phyloP scores from a whole-genome alignment of 2,329 filamentous ascomycete genomes.

The Exserohilum rostratum region DNA sequence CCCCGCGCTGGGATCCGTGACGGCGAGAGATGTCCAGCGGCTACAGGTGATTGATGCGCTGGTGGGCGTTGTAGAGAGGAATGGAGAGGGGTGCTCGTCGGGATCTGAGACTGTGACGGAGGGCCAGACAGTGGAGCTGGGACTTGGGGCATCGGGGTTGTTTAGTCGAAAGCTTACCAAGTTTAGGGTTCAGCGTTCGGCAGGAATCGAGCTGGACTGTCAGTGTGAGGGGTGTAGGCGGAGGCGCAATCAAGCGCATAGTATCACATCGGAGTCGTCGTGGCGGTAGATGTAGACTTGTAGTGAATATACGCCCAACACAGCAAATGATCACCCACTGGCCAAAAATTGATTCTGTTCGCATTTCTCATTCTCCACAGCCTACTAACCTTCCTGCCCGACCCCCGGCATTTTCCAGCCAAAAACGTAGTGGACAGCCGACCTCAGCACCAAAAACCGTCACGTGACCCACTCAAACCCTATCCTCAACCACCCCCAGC shows the following conservation, averaged over 20 bases:
- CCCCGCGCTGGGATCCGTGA: slow-evolving; percentile 3
- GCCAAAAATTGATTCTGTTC: no score
- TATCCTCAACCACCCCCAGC: not conserved
- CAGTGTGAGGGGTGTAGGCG: not conserved
- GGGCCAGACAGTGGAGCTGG: not conserved
- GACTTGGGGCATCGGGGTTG: not conserved
- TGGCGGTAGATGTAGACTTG: not conserved
- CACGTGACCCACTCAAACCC: not conserved
- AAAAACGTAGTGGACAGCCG: not conserved
- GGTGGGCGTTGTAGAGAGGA: not conserved
- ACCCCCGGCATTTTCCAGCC: no score
- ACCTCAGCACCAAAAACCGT: not conserved
- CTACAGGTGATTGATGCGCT: not conserved
- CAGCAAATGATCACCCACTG: no score
- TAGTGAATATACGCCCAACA: no score
- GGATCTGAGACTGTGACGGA: not conserved
- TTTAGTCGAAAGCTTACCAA: not conserved
- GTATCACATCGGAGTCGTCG: not conserved
- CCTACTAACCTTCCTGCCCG: not conserved
- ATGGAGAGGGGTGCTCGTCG: not conserved
- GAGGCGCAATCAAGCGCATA: not conserved
- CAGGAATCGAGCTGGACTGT: not conserved
- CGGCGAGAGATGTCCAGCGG: not conserved
- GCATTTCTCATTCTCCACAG: not conserved
- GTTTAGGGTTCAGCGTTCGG: not conserved